Conservation (phyloP, 2,329 filamentous ascomycete species). For the Teratosphaeria viscida region DNA sequence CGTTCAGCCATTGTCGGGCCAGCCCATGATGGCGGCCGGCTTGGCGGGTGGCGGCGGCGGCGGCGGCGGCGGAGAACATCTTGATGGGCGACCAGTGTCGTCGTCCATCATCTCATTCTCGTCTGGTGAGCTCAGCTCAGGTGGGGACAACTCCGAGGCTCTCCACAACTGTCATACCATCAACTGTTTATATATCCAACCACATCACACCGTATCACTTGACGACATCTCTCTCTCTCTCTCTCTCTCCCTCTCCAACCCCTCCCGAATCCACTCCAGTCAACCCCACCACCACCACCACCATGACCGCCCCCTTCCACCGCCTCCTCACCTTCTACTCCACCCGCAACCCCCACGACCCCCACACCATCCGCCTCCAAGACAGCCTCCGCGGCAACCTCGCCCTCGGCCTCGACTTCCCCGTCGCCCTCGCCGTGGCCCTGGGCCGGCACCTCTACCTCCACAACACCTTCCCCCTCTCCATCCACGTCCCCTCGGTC, state of each 20-base stretch:
- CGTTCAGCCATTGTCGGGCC: constrained; percentile 6
- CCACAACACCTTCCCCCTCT: constrained; percentile 24
- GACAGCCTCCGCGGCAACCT: constrained; percentile 28
- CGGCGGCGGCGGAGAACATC: neutral
- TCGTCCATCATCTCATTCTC: no score
- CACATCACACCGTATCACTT: neutral
- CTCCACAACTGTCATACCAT: neutral
- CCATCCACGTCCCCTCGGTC: constrained; percentile 26
- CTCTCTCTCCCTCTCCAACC: no score
- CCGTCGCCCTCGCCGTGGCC: constrained; percentile 24
- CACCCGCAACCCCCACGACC: constrained; percentile 18
- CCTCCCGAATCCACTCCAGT: neutral
- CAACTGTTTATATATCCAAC: neutral
- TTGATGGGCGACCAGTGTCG: neutral
- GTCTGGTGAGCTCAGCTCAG: no score
- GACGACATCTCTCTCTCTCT: neutral
- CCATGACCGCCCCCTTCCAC: constrained; percentile 22
- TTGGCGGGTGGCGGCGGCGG: constrained; percentile 1
- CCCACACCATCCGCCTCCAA: constrained; percentile 24
- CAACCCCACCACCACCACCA: neutral
- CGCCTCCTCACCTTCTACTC: constrained; percentile 28
- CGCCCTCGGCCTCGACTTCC: constrained; percentile 28
- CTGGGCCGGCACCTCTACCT: constrained; percentile 24
- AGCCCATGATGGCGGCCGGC: constrained; percentile 3
- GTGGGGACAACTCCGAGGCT: no score